A percentile compares a stretch with the other conserved stretches of the same genome.
Conservation (phyloP, 148 eudicot species). For the Rheum nobile region DNA sequence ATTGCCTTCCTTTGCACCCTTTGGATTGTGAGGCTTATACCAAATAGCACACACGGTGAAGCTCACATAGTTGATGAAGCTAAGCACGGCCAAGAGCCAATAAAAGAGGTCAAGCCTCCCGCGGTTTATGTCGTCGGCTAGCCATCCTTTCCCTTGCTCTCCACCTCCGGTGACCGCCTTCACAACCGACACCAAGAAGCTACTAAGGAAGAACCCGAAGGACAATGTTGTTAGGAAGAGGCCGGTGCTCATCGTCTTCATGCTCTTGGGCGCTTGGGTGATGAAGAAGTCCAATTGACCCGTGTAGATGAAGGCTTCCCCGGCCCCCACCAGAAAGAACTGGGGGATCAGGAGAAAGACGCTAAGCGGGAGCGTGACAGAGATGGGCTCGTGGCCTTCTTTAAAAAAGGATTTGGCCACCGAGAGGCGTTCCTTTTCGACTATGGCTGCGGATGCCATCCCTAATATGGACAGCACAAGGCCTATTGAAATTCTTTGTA, state of each 20-base stretch:
- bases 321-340: slow-evolving; percentile 65
- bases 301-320: slow-evolving; percentile 73
- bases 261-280: slow-evolving; percentile 61
- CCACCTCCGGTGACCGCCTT: slow-evolving; percentile 29
- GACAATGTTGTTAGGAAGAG: slow-evolving; percentile 62
- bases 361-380: slow-evolving; percentile 37
- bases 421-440: slow-evolving; percentile 39
- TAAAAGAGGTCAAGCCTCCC: slow-evolving; percentile 70
- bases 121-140: slow-evolving; percentile 50
- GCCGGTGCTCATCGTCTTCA: slow-evolving; percentile 90
- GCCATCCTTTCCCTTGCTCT: slow-evolving; percentile 33
- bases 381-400: slow-evolving; percentile 10
- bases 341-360: slow-evolving; percentile 61
- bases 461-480: slow-evolving; percentile 44
- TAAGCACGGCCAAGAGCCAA: slow-evolving; percentile 33
- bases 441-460: slow-evolving; percentile 62
- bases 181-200: slow-evolving; percentile 49
- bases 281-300: slow-evolving; percentile 89
- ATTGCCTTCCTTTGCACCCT: slow-evolving; percentile 8
- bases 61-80: slow-evolving; percentile 34
- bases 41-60: slow-evolving; percentile 54
- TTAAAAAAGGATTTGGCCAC: slow-evolving; percentile 21
- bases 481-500: slow-evolving; percentile 58
- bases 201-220: slow-evolving; percentile 65
- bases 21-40: slow-evolving; percentile 32